These are phyloP conservation scores for Ustilago tritici DNA, from an alignment of 1,284 basidiomycete genomes.

Conservation along the genomic window DNA sequence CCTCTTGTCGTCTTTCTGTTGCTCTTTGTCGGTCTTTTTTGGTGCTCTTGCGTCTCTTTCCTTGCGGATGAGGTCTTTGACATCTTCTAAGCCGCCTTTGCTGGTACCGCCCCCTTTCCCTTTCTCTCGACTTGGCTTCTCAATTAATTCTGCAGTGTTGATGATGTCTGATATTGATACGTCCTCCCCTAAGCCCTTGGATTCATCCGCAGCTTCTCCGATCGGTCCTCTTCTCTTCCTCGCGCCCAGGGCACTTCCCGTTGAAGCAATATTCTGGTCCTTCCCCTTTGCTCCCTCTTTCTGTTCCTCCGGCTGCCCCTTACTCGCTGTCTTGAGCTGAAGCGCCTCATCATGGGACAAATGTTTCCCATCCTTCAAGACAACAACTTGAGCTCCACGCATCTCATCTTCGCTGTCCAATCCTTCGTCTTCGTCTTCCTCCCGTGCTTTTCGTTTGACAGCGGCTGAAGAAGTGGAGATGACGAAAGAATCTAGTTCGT, in stretches of 20 bases:
- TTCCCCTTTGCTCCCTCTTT: not conserved
- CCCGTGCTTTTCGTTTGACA: not conserved
- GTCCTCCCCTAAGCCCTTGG: not conserved
- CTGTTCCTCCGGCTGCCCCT: not conserved
- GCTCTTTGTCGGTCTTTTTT: conserved; percentile 2
- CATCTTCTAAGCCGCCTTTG: conserved; percentile 17
- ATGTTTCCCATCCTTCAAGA: conserved; percentile 60
- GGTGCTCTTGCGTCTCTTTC: conserved; percentile 6
- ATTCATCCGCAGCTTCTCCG: not conserved
- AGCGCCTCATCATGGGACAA: conserved; percentile 47
- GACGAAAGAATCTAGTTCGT: conserved; percentile 34
- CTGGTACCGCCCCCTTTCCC: not conserved
- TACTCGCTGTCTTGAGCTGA: not conserved
- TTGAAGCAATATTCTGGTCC: conserved; percentile 18
- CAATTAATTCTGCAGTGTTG: not conserved
- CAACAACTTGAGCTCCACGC: conserved; percentile 57
- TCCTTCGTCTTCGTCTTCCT: conserved; percentile 5
- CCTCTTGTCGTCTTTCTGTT: conserved; percentile 17
- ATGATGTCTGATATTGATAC: conserved; percentile 6
- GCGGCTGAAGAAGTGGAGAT: conserved; percentile 13
- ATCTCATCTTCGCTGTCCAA: conserved; percentile 49
- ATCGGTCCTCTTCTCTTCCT: conserved; percentile 14
- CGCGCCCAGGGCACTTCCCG: not conserved
- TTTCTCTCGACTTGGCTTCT: not conserved
- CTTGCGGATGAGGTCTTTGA: conserved; percentile 33